Percentiles rank a stretch among this genome's conserved stretches.
These are phyloP conservation scores for Bretschneidera sinensis DNA, from an alignment of 345 rosid genomes.

Conservation along the genomic window DNA sequence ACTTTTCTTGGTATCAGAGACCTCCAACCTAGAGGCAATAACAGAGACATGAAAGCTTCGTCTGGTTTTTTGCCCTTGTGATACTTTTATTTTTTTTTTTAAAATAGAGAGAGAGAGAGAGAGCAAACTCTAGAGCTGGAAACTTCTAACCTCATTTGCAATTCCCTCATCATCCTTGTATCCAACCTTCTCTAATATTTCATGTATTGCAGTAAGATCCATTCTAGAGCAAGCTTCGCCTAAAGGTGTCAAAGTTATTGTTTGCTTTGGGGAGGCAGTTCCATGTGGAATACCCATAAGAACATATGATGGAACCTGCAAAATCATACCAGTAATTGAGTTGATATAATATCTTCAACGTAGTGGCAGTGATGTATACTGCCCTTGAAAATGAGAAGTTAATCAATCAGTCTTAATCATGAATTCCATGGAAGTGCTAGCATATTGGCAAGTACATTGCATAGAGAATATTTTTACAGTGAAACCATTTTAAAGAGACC, in stretches of 20 bases:
- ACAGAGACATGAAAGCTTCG: neutral
- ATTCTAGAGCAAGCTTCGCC: conserved; percentile 79
- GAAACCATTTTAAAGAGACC: neutral
- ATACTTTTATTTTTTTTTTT: too few relatives aligned
- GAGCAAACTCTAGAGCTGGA: neutral
- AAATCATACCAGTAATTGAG: neutral
- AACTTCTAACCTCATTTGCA: conserved; percentile 64
- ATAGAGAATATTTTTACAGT: neutral
- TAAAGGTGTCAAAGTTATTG: conserved; percentile 43
- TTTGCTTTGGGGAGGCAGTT: conserved; percentile 40
- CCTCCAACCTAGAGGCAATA: neutral
- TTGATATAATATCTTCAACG: too few relatives aligned
- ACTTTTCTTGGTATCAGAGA: too few relatives aligned
- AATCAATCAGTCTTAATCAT: too few relatives aligned
- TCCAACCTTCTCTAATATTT: conserved; percentile 65
- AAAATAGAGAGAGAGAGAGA: neutral
- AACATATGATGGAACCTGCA: conserved; percentile 57
- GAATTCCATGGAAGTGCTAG: too few relatives aligned
- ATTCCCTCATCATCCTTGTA: conserved; percentile 80
- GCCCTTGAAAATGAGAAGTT: too few relatives aligned
- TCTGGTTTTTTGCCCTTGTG: too few relatives aligned
- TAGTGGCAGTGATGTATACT: too few relatives aligned
- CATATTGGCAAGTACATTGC: neutral
- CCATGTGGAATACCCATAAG: conserved; percentile 69
- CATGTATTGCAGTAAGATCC: conserved; percentile 78